Conservation (phyloP, 2,329 filamentous ascomycete genomes). For the Ampelomyces quisqualis region DNA sequence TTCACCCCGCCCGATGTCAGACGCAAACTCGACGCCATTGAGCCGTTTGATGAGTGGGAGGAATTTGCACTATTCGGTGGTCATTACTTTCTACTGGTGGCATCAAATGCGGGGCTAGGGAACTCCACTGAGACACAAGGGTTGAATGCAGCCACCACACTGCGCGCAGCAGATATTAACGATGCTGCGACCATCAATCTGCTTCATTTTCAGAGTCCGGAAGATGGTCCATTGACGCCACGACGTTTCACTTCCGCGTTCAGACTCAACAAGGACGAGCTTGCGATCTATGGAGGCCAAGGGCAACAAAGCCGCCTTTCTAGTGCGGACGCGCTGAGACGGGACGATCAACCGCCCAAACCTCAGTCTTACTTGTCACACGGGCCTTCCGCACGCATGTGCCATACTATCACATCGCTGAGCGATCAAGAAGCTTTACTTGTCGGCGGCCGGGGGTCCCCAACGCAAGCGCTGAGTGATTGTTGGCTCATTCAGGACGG, state of each 20-base stretch:
- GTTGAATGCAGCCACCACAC: conserved; percentile 5
- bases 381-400: conserved; percentile 56
- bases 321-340: conserved; percentile 45
- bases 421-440: conserved; percentile 62
- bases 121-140: conserved; percentile 10
- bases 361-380: conserved; percentile 36
- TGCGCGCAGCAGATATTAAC: conserved; percentile 2
- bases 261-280: conserved; percentile 27
- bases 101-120: conserved; percentile 48
- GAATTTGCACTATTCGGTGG: conserved; percentile 82
- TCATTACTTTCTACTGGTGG: conserved; percentile 79
- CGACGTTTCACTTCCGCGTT: conserved; percentile 47
- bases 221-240: conserved; percentile 18
- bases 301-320: conserved; percentile 52
- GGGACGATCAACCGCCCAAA: conserved; percentile 23
- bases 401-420: conserved; percentile 72
- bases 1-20: conserved; percentile 66
- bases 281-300: conserved; percentile 49
- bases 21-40: conserved; percentile 64
- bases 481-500: conserved; percentile 71
- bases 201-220: conserved; percentile 12
- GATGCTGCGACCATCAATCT: conserved; percentile 17
- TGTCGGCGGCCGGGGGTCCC: conserved; percentile 76
- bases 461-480: conserved; percentile 66
- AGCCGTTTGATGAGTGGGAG: conserved; percentile 95